Evolutionary conservation across 2,329 filamentous ascomycete genomes (phyloP).

Genomic region (Alternaria brassicicola): DNA sequence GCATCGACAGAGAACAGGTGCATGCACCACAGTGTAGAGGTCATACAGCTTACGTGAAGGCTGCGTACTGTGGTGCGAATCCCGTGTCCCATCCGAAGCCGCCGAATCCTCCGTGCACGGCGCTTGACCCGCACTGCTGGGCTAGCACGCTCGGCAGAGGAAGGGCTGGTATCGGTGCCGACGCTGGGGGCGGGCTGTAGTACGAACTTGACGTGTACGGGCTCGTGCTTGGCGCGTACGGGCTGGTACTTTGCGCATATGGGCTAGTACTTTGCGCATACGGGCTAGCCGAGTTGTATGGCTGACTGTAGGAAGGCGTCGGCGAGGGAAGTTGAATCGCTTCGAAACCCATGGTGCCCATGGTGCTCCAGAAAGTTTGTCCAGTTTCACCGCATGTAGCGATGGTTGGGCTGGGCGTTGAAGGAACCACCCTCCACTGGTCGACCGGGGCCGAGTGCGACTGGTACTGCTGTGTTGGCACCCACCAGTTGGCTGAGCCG

Average conservation of each 20-base stretch:
- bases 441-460: constrained; percentile 75
- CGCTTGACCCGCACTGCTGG: constrained; percentile 78
- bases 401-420: constrained; percentile 75
- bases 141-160: constrained; percentile 87
- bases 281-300: constrained; percentile 49
- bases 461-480: constrained; percentile 63
- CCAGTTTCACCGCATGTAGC: constrained; percentile 75
- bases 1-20: constrained; percentile 34
- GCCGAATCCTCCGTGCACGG: constrained; percentile 66
- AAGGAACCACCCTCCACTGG: constrained; percentile 88
- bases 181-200: constrained; percentile 79
- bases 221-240: constrained; percentile 56
- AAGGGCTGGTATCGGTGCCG: constrained; percentile 75
- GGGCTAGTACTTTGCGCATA: constrained; percentile 49
- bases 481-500: constrained; percentile 78
- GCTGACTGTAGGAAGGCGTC: constrained; percentile 78
- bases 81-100: constrained; percentile 87
- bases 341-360: constrained; percentile 65
- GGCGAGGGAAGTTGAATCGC: constrained; percentile 77
- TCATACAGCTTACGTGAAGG: constrained; percentile 73
- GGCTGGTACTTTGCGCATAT: constrained; percentile 50
- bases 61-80: constrained; percentile 72
- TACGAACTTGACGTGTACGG: constrained; percentile 74
- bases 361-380: constrained; percentile 77
- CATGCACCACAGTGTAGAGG: constrained; percentile 29